Base-by-base conservation (phyloP, 176 grass and related monocot genomes). In the Phyllostachys edulis region DNA sequence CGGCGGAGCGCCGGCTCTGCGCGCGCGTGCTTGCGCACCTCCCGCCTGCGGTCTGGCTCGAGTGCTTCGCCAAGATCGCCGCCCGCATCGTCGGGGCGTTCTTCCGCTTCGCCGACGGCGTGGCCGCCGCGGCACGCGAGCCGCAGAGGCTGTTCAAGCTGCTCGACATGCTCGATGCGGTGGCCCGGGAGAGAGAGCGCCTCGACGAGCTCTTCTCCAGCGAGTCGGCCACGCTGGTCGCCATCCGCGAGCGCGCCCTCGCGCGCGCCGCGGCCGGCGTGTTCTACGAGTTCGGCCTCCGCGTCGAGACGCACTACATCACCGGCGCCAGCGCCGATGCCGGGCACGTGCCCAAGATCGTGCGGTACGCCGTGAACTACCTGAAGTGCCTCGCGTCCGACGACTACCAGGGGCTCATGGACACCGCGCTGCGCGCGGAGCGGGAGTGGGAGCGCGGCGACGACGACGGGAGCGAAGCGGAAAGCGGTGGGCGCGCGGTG, bases 61-160 rank as follows among this genome's bases (percentile, higher is more conserved):
- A 94, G 67, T 94, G 92, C 80, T 91, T 89, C 83, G 86, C 80
- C 59, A 89, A 91, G 80, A 85, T 94, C 87, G 86, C 87, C 36
- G 84, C 89, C 36, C 79, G 86, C 32, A 90, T 90, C 73, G 82
- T 69, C 57, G 78, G 82, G 21, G 89, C 92, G 0, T 90, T 94
- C 84, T 94, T 94, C 86, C 87, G 89, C 37, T 88, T 90, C 83
- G 82, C 82, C 16, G 89, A 90, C 76, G 92, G 87, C 78, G 89
- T 88, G 37, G 71, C 74, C 42, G 71, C 84, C 41, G 76, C 86
- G 0, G 16, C 80, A 40, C 81, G 84, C 16, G 86, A 91, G 80
- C 92, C 92, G 42, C 89, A 91, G 83, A 17, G 87, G 76, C 89
- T 94, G 76, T 94, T 94, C 92, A 94, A 89, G 84, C 84, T 94